phyloP scores from a whole-genome alignment of 768 basidiomycete genomes.

The Boletus sp. region DNA sequence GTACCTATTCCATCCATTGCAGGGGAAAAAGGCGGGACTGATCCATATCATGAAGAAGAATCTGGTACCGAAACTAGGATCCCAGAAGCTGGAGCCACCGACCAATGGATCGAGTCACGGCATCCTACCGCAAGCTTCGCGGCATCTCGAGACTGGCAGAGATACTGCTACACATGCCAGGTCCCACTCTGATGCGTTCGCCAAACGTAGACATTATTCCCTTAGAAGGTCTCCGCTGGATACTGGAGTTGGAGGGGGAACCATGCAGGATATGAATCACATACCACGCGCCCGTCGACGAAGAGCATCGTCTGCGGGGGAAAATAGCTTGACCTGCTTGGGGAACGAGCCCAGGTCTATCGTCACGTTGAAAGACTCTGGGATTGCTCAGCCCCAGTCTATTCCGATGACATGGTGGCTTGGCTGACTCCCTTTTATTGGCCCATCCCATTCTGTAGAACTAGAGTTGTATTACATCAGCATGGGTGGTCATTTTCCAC shows the following conservation, averaged over 20 bases:
- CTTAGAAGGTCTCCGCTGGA: constrained; percentile 12
- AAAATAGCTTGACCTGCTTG: constrained; percentile 22
- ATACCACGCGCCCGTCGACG: constrained; percentile 31
- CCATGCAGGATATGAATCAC: constrained; percentile 3
- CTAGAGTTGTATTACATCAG: constrained; percentile 6
- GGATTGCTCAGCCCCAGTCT: neutral
- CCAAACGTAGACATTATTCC: constrained; percentile 13
- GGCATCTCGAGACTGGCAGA: constrained; percentile 1
- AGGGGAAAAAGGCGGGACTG: constrained; percentile 63
- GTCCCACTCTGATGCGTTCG: constrained; percentile 23
- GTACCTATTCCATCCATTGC: constrained; percentile 50
- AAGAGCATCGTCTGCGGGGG: constrained; percentile 48
- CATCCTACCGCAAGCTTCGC: constrained; percentile 1
- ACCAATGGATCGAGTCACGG: constrained; percentile 7
- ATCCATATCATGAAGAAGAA: constrained; percentile 73
- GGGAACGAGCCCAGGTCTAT: neutral
- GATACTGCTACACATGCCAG: constrained; percentile 13
- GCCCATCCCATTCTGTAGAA: neutral
- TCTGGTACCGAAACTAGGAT: constrained; percentile 58
- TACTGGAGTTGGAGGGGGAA: neutral
- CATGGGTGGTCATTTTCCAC: constrained; percentile 5
- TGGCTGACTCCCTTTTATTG: neutral
- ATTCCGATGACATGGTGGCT: neutral
- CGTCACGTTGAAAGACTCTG: neutral
- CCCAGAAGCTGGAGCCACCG: constrained; percentile 57